A percentile compares a stretch with the other conserved stretches of the same genome.
Conservation (phyloP, 2,329 filamentous ascomycete species). For the Pseudogymnoascus sp. region DNA sequence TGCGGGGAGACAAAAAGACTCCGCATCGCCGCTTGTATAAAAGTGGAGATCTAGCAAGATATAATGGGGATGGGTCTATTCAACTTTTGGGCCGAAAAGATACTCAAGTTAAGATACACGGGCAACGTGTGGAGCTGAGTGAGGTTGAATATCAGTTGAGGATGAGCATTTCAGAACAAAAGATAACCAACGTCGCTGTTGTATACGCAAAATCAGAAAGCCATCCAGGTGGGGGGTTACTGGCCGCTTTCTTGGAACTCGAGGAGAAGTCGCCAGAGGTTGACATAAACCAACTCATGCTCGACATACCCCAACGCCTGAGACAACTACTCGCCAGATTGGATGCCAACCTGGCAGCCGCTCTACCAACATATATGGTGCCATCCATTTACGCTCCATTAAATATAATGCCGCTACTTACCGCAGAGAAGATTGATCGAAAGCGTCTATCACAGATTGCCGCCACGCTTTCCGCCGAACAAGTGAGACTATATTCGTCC, state of each 20-base stretch:
- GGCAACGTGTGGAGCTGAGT: conserved; percentile 54
- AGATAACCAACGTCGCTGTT: background rate
- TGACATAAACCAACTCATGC: conserved; percentile 16
- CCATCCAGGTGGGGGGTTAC: conserved; percentile 34
- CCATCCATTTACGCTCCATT: conserved; percentile 24
- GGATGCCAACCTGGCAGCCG: background rate
- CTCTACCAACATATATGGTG: conserved; percentile 24
- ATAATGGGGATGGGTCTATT: conserved; percentile 48
- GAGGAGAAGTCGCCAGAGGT: conserved; percentile 21
- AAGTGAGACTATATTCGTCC: background rate
- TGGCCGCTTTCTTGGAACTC: conserved; percentile 45
- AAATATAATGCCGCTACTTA: conserved; percentile 21
- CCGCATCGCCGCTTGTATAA: conserved; percentile 40
- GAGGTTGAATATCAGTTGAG: conserved; percentile 40
- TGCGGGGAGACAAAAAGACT: background rate
- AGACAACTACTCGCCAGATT: background rate
- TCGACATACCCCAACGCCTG: background rate
- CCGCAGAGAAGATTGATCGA: conserved; percentile 25
- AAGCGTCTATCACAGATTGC: conserved; percentile 24
- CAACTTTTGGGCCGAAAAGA: conserved; percentile 54
- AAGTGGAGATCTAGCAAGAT: conserved; percentile 54
- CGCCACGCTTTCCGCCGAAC: background rate
- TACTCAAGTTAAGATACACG: conserved; percentile 56
- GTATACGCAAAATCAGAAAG: background rate
- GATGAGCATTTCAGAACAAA: background rate